Conservation (phyloP, 345 rosid genomes). For the Hibiscus mutabilis region DNA sequence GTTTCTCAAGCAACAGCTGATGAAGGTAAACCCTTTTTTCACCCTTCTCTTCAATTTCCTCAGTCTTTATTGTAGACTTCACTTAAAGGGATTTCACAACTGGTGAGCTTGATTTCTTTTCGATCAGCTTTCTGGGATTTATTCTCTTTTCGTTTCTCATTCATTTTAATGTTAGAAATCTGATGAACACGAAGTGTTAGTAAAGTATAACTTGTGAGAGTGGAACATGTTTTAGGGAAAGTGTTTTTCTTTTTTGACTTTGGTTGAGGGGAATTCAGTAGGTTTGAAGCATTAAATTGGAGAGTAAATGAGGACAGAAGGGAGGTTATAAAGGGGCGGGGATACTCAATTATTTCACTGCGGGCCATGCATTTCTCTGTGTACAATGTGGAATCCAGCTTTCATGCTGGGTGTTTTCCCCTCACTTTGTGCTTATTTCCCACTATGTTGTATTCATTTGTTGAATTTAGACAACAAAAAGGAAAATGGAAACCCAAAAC, state of each 20-base stretch:
- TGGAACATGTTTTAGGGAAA: background rate
- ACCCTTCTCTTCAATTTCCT: background rate
- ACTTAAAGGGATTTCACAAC: background rate
- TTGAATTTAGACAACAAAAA: background rate
- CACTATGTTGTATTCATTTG: background rate
- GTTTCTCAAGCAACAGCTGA: constrained; percentile 38
- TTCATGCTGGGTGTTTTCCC: background rate
- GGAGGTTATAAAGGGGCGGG: constrained; percentile 8
- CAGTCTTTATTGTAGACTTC: background rate
- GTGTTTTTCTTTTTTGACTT: background rate
- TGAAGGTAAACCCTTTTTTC: constrained; percentile 35
- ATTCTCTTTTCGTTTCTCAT: background rate
- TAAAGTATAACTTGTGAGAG: background rate
- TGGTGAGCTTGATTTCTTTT: background rate
- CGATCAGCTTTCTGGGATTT: background rate
- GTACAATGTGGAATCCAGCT: constrained; percentile 15
- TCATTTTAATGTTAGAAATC: background rate
- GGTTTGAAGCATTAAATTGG: constrained; percentile 31
- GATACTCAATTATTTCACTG: background rate
- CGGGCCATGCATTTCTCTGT: background rate
- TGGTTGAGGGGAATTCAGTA: constrained; percentile 9
- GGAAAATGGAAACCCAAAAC: background rate
- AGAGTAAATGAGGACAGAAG: constrained; percentile 17
- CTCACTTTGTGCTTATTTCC: background rate
- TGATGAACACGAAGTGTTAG: background rate